These are phyloP conservation scores for Neocucurbitaria cava DNA, from an alignment of 2,329 filamentous ascomycete species.

Conservation along the genomic window DNA sequence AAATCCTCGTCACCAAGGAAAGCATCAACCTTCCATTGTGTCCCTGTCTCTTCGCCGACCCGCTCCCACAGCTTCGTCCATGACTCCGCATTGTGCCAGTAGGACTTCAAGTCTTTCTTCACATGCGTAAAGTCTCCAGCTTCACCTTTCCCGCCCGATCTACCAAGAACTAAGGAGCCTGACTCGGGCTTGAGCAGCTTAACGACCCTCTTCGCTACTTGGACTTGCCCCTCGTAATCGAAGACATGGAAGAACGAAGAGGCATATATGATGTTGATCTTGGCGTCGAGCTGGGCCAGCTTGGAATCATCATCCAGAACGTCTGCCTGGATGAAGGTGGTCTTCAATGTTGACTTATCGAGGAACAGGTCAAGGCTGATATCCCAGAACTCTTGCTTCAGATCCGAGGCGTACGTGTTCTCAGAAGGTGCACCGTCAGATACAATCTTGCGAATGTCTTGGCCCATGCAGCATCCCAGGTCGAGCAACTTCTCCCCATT, in stretches of 20 bases:
- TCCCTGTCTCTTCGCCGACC: constrained; percentile 47
- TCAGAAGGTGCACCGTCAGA: constrained; percentile 51
- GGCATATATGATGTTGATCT: constrained; percentile 53
- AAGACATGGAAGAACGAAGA: constrained; percentile 56
- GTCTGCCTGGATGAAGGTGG: constrained; percentile 61
- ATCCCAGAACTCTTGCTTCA: constrained; percentile 57
- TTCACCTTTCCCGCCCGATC: constrained; percentile 45
- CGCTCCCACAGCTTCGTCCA: constrained; percentile 50
- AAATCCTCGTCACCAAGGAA: constrained; percentile 32
- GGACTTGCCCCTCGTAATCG: constrained; percentile 48
- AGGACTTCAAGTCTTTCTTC: constrained; percentile 31
- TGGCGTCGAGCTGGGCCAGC: constrained; percentile 46
- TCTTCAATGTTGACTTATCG: constrained; percentile 51
- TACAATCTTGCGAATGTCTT: constrained; percentile 55
- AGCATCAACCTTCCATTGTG: constrained; percentile 46
- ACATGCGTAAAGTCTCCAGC: constrained; percentile 34
- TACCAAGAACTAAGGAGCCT: constrained; percentile 49
- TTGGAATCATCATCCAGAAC: constrained; percentile 45
- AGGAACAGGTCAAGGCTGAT: constrained; percentile 57
- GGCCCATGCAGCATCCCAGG: constrained; percentile 54
- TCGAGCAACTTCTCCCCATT: constrained; percentile 49
- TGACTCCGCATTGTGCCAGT: constrained; percentile 47
- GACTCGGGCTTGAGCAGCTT: constrained; percentile 42
- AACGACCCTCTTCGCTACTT: constrained; percentile 42
- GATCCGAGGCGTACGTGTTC: constrained; percentile 52